Base-by-base conservation (phyloP, 306 rosid species). In the Cercis canadensis region DNA sequence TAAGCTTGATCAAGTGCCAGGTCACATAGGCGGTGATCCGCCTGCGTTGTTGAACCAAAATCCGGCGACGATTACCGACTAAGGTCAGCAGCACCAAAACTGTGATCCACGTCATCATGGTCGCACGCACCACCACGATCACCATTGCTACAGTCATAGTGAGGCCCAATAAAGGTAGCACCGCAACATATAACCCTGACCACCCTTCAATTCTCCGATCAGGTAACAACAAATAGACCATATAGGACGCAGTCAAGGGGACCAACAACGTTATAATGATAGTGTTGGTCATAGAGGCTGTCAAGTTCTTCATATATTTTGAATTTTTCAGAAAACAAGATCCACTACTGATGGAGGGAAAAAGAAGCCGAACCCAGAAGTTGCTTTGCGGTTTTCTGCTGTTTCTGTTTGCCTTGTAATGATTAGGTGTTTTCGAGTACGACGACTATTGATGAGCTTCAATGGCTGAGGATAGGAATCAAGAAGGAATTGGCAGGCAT, bases 51-150 rank as follows among this genome's bases (percentile, higher is more conserved):
- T 69, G 57, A 18, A 81, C 83, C 83, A 90, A 75, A 36, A 83
- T 84, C 64, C 69, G 79, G 41, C 89, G 87, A 24, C 90, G 86
- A 32, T 86, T 84, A 12, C 95, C 92, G 0, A 84, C 78, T 41
- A 84, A 73, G 2, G 82, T 66, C 29, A 88, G 65, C 45, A 90
- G 80, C 78, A 88, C 97, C 73, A 90, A 51, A 11, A 90, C 78
- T 2, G 90, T 90, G 79, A 86, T 73, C 87, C 90, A 88, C n/a
- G 81, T 34, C 49, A 86, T 41, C 85, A 86, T 73, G 57, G 87
- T 75, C 73, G 84, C 90, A 6, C 95, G 65, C 36, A 81, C 81
- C 2, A 78, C 83, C 51, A 73, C 34, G 6, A 84, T 57, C 44
- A 67, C 67, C 53, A 67, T 21, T 17, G 46, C 57, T 4, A 73